Evolutionary conservation across 805 yeast species (phyloP), one percentile per base, ranked within the genome.

Genomic region (Vanderwaltozyma yarrowii): DNA sequence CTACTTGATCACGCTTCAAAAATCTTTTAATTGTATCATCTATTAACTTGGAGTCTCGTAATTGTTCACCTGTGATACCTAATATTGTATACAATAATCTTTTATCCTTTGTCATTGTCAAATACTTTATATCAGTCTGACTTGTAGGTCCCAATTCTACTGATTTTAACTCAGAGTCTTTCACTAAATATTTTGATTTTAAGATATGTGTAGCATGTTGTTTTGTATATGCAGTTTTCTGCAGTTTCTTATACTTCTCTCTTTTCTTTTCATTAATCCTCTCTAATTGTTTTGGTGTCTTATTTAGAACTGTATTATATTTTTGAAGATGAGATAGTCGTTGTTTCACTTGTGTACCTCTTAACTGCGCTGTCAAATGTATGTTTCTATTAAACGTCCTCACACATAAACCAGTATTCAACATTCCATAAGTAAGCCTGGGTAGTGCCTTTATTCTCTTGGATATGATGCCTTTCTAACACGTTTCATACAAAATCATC

Each of bases 61-160:
- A 44, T 50, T 76, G 81, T 21, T 64, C 65, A 4, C 71, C 75
- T 23, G 72, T 71, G 0, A 76, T 69, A 2, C 88, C 89, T 19
- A 81, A 51, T 5, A 80, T 60, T 3, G 70, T 65, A 50, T 71
- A 71, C 30, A 74, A 46, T 39, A 80, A 55, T 35, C 74, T 56
- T 37, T 62, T 60, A 45, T 77, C 73, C 6, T 54, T 62, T 2
- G 60, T 44, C n/a, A 40, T 27, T 2, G 58, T 39, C 31, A 65
- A 45, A 35, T 48, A 55, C 21, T 53, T 44, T 12, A 60, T 29
- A 50, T 66, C 69, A 1, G 56, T 53, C 25, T 60, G 46, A 26
- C 60, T 57, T 3, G 56, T 49, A 0, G 70, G 69, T 0, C 70
- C 70, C 4, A 66, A 36, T 2, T 51, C 44, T 7, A 52, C 30